Percentiles rank a stretch among this genome's conserved stretches.
phyloP scores from a whole-genome alignment of 352 stramenopile species.

The Phytophthora multivora region DNA sequence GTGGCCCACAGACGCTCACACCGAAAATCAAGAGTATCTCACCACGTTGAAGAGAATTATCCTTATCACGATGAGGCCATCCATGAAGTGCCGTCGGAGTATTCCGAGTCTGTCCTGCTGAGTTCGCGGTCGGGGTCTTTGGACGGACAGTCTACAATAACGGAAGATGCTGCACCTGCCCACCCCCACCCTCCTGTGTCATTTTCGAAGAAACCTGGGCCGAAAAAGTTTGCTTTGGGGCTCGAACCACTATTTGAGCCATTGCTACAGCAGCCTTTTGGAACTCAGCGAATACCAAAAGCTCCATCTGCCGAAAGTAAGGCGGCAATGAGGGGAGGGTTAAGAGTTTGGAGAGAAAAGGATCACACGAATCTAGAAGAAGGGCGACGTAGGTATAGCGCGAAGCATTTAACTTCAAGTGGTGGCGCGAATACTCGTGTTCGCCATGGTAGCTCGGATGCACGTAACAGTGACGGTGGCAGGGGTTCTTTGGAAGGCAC shows the following conservation, averaged over 20 bases:
- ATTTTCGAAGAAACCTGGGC: slow-evolving; percentile 20
- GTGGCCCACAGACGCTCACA: slow-evolving; percentile 20
- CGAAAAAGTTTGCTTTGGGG: slow-evolving; percentile 54
- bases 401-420: slow-evolving; percentile 6
- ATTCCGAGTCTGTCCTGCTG: slow-evolving; percentile 27
- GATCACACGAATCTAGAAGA: slow-evolving; percentile 9
- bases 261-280: slow-evolving; percentile 65
- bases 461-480: background rate
- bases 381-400: slow-evolving; percentile 11
- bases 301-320: slow-evolving; percentile 19
- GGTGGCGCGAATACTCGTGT: slow-evolving; percentile 2
- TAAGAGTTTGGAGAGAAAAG: slow-evolving; percentile 26
- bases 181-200: slow-evolving; percentile 26
- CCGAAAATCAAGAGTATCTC: slow-evolving; percentile 23
- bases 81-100: slow-evolving; percentile 36
- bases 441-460: slow-evolving; percentile 1
- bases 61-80: slow-evolving; percentile 30
- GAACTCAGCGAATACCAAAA: slow-evolving; percentile 61
- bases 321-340: slow-evolving; percentile 25
- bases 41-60: slow-evolving; percentile 22
- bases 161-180: slow-evolving; percentile 9
- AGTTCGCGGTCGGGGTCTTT: slow-evolving; percentile 33
- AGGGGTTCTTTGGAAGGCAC: slow-evolving; percentile 8
- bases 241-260: slow-evolving; percentile 84
- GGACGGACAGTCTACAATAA: slow-evolving; percentile 25